Evolutionary conservation across 108 stramenopile species (phyloP).

Genomic region (Epipyxis sp.): DNA sequence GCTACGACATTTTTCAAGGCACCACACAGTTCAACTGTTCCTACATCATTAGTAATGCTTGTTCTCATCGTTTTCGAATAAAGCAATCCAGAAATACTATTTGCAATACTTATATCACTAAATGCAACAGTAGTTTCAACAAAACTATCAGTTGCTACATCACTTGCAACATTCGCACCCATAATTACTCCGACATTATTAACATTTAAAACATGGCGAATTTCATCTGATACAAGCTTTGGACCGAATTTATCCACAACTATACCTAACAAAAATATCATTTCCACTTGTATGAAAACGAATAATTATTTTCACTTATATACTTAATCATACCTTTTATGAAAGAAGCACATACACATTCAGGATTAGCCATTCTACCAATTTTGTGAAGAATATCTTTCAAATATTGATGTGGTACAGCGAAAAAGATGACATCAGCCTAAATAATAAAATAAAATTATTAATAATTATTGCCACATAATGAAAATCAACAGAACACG

Average conservation of each 20-base stretch:
- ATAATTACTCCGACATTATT: conserved; percentile 80
- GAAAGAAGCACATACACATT: conserved; percentile 44
- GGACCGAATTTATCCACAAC: conserved; percentile 45
- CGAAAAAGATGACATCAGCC: conserved; percentile 86
- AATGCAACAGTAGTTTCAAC: conserved; percentile 91
- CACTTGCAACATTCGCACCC: conserved; percentile 94
- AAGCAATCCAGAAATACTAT: conserved; percentile 72
- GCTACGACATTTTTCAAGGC: conserved; percentile 95
- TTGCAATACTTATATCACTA: conserved; percentile 63
- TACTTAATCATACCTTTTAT: conserved; percentile 54
- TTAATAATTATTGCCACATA: no score
- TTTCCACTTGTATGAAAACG: no score
- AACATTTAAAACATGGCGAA: no score
- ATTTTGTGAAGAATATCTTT: conserved; percentile 29
- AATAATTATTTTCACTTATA: no score
- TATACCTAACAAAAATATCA: no score
- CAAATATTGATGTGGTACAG: conserved; percentile 89
- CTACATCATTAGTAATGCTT: conserved; percentile 73
- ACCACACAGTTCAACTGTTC: conserved; percentile 87
- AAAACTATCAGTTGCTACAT: conserved; percentile 84
- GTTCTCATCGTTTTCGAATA: conserved; percentile 75
- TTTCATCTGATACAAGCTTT: conserved; percentile 49
- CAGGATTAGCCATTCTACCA: background rate
- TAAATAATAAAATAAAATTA: no score
- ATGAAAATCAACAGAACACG: no score